Conservation (phyloP, 768 basidiomycete species). For the Mrakia gelida region DNA sequence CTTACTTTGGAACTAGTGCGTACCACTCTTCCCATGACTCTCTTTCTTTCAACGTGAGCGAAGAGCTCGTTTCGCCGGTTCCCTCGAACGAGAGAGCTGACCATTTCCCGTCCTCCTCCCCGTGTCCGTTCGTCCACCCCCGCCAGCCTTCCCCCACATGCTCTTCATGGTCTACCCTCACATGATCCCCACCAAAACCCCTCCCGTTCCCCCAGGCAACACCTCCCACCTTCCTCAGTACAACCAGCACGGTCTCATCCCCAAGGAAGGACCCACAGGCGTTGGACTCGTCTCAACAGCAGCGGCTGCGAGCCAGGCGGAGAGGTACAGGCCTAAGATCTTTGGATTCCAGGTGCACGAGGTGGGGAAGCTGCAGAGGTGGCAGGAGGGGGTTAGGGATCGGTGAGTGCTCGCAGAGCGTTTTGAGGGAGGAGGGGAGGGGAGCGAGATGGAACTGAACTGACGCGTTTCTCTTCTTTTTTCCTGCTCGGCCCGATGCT, state of each 20-base stretch:
- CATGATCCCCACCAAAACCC: slow-evolving; percentile 76
- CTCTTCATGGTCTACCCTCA: slow-evolving; percentile 90
- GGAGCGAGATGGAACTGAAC: neutral
- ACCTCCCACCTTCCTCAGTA: slow-evolving; percentile 14
- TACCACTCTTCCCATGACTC: neutral
- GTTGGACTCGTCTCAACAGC: slow-evolving; percentile 67
- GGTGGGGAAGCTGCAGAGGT: slow-evolving; percentile 83
- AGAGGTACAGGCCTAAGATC: slow-evolving; percentile 84
- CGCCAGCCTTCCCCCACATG: slow-evolving; percentile 30
- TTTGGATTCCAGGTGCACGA: slow-evolving; percentile 97
- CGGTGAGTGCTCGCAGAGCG: slow-evolving; percentile 57
- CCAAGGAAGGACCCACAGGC: slow-evolving; percentile 11
- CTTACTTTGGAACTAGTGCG: slow-evolving; percentile 87
- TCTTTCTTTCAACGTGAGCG: too few species aligned
- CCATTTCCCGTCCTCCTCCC: neutral
- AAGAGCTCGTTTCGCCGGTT: slow-evolving; percentile 54
- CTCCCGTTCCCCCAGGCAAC: slow-evolving; percentile 33
- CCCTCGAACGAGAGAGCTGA: slow-evolving; percentile 56
- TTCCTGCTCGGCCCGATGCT: slow-evolving; percentile 27
- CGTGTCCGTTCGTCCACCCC: neutral
- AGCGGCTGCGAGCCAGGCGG: slow-evolving; percentile 77
- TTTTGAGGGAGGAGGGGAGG: neutral
- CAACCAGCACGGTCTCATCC: slow-evolving; percentile 6
- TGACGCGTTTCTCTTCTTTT: slow-evolving; percentile 25
- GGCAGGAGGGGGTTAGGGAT: slow-evolving; percentile 92